phyloP scores from a whole-genome alignment of 192 early-diverging fungal species.

The Chytriomyces sp. region DNA sequence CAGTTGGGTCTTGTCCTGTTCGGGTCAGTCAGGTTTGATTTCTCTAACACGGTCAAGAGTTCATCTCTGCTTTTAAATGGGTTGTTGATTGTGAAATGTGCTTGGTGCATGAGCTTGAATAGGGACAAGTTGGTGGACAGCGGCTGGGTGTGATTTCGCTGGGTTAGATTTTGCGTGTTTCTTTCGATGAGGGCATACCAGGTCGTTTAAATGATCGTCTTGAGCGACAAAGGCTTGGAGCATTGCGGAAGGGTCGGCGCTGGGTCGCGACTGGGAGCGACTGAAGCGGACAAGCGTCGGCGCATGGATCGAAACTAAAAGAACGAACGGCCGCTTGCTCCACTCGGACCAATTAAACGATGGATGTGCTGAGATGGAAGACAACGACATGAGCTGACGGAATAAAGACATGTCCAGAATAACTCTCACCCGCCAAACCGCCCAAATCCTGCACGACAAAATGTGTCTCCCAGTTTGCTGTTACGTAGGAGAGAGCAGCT shows the following conservation, averaged over 20 bases:
- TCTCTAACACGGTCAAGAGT: constrained; percentile 34
- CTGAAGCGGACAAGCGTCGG: constrained; percentile 71
- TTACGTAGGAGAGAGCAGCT: constrained; percentile 71
- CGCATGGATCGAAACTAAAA: constrained; percentile 86
- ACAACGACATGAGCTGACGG: not conserved
- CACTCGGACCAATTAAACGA: constrained; percentile 60
- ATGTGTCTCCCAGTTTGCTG: constrained; percentile 69
- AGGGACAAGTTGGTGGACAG: not conserved
- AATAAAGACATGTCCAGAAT: too few species aligned
- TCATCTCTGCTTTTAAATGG: constrained; percentile 41
- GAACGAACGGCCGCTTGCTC: constrained; percentile 74
- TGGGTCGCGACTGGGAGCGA: constrained; percentile 19
- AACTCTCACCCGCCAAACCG: too few species aligned
- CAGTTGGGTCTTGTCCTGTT: constrained; percentile 83
- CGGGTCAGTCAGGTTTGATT: constrained; percentile 62
- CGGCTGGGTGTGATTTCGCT: not conserved
- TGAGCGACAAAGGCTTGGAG: constrained; percentile 24
- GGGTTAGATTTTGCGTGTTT: not conserved
- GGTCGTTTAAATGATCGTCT: constrained; percentile 17
- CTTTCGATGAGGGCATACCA: not conserved
- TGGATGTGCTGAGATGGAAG: constrained; percentile 75
- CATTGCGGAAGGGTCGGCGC: constrained; percentile 18
- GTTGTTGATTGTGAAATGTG: constrained; percentile 75
- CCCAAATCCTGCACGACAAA: not conserved
- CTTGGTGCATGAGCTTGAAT: constrained; percentile 36